Evolutionary conservation across 257 asterid species (phyloP), one percentile per base, ranked within the genome.

Genomic region (Vinca minor): DNA sequence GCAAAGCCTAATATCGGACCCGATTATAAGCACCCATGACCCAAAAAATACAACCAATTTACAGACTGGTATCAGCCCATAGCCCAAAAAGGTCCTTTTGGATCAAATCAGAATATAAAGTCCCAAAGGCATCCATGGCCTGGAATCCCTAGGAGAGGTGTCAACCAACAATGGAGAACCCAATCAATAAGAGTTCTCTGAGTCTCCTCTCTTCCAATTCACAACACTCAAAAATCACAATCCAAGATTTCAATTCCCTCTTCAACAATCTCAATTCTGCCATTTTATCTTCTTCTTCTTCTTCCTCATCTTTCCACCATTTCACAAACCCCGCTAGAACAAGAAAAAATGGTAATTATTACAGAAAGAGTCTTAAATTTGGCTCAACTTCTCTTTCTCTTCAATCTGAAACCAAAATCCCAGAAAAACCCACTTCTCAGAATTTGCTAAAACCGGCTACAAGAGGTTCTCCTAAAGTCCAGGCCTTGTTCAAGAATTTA

Each of bases 401-500:
- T 62, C 74, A 85, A 36, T 73, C 81, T 39, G 71, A 53, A 50
- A 10, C 59, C 18, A 71, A 74, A 20, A 64, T 4, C 70, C 82
- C 75, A 23, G 72, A 56, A 39, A 77, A 78, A 26, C 74, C 78
- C 73, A 42, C 44, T 2, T 75, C 81, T 60, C 64, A 15, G 46
- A 75, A 59, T 59, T 84, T 87, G 83, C 61, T 85, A 5, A 89
- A 89, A 77, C 88, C 94, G 0, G 87, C 94, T 48, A 62, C 69
- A 21, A 77, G 76, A 66, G 91, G 80, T 49, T 87, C 97, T 14
- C 81, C 88, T 6, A 67, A 74, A 29, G 87, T 78, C 75, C 80
- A 73, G 20, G 81, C 87, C 20, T 68, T 93, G 74, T 78, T 93
- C 77, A 85, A 81, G 79, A 90, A 84, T 38, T 91, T 93, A 5